These are phyloP conservation scores for Phytophthora vignae DNA, from an alignment of 352 stramenopile genomes.

Conservation along the genomic window DNA sequence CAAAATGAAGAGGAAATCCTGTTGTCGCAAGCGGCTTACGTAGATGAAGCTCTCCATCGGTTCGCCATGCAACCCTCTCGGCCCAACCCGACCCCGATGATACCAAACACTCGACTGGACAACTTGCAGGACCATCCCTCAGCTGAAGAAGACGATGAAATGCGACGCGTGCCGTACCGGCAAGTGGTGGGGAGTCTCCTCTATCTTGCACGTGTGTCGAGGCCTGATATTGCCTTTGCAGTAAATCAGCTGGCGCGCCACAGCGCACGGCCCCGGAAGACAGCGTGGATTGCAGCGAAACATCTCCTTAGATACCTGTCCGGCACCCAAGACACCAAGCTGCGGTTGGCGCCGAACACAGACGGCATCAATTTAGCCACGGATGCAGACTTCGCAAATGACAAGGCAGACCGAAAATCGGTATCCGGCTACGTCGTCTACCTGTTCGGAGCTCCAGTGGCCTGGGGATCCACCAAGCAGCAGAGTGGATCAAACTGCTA, in stretches of 20 bases:
- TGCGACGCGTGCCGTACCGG: background rate
- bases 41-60: background rate
- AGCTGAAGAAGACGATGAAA: too few species aligned
- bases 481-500: background rate
- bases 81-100: background rate
- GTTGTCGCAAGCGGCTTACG: background rate
- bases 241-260: background rate
- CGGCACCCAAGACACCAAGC: background rate
- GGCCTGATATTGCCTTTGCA: background rate
- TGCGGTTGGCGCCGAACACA: background rate
- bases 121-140: too few species aligned
- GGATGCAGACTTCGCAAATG: constrained; percentile 34
- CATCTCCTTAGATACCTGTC: constrained; percentile 3
- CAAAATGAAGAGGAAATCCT: background rate
- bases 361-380: constrained; percentile 1
- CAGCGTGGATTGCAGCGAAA: background rate
- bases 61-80: background rate
- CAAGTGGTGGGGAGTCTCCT: background rate
- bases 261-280: background rate
- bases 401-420: constrained; percentile 23
- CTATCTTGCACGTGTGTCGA: background rate
- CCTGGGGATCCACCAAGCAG: constrained; percentile 33
- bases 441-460: constrained; percentile 23
- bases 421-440: constrained; percentile 17
- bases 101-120: background rate